Conservation (phyloP, 2,329 filamentous ascomycete species). For the Botrytis fragariae region DNA sequence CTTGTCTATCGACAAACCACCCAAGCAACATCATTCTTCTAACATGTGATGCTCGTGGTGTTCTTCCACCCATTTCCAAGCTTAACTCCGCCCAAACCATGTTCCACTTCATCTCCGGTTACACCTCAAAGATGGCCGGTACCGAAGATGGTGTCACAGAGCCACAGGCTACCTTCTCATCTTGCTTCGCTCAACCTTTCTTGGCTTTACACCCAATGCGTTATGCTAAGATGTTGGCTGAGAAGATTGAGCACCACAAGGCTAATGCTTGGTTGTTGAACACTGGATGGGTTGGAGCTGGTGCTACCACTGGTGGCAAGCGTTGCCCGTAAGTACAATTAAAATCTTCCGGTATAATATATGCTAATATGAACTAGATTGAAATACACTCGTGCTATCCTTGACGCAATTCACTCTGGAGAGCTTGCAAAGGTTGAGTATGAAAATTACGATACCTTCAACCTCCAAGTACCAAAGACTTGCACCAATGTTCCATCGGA, state of each 20-base stretch:
- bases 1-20: constrained; percentile 82
- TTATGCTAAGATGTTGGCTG: constrained; percentile 96
- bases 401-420: constrained; percentile 96
- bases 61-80: constrained; percentile 97
- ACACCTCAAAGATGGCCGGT: constrained; percentile 99
- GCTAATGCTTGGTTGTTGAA: constrained; percentile 98
- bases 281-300: constrained; percentile 95
- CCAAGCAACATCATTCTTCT: constrained; percentile 97
- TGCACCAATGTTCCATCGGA: constrained; percentile 88
- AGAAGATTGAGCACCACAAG: constrained; percentile 95
- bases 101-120: constrained; percentile 99
- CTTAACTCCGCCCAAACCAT: constrained; percentile 92
- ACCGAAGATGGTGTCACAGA: constrained; percentile 97
- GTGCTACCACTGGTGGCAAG: constrained; percentile 87
- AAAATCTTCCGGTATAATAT: not conserved
- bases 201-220: constrained; percentile 98
- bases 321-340: constrained; percentile 66
- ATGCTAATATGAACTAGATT: constrained; percentile 45
- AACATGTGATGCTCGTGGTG: constrained; percentile 95
- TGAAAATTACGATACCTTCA: constrained; percentile 95
- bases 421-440: constrained; percentile 91
- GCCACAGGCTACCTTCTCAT: constrained; percentile 97
- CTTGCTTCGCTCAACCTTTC: constrained; percentile 99
- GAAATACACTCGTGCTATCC: constrained; percentile 97
- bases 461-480: constrained; percentile 88